Conservation (phyloP, 805 yeast genomes). For the Cyberlindnera lachancei region DNA sequence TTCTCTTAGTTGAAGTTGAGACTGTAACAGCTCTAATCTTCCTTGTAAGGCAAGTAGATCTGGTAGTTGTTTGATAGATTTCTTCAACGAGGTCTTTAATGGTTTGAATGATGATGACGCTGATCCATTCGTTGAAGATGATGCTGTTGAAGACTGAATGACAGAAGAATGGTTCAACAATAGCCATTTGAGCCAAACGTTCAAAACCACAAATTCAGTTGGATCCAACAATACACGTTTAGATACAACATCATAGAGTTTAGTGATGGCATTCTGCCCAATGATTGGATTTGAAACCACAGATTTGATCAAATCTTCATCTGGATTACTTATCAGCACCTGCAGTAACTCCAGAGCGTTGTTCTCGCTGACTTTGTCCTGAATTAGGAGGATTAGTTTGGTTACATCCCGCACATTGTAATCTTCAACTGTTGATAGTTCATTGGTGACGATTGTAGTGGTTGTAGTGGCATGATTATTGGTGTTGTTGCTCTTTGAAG, state of each 20-base stretch:
- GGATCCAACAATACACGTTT: conserved; percentile 39
- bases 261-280: conserved; percentile 32
- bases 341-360: conserved; percentile 22
- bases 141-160: conserved; percentile 26
- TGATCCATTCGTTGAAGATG: too few relatives aligned
- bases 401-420: conserved; percentile 21
- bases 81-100: conserved; percentile 48
- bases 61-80: conserved; percentile 53
- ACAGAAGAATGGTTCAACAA: conserved; percentile 54
- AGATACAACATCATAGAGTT: conserved; percentile 40
- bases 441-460: too few relatives aligned
- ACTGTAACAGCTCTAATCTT: conserved; percentile 63
- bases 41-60: conserved; percentile 78
- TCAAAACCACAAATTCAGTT: conserved; percentile 31
- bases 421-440: conserved; percentile 19
- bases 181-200: conserved; percentile 76
- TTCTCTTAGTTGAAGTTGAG: conserved; percentile 66
- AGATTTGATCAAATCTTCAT: conserved; percentile 32
- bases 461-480: too few relatives aligned
- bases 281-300: conserved; percentile 32
- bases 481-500: too few relatives aligned
- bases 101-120: conserved; percentile 37
- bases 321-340: conserved; percentile 21
- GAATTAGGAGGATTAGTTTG: conserved; percentile 13
- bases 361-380: conserved; percentile 9